Base-by-base conservation (phyloP, 2,329 filamentous ascomycete genomes). In the Sarocladiaceae sp. region DNA sequence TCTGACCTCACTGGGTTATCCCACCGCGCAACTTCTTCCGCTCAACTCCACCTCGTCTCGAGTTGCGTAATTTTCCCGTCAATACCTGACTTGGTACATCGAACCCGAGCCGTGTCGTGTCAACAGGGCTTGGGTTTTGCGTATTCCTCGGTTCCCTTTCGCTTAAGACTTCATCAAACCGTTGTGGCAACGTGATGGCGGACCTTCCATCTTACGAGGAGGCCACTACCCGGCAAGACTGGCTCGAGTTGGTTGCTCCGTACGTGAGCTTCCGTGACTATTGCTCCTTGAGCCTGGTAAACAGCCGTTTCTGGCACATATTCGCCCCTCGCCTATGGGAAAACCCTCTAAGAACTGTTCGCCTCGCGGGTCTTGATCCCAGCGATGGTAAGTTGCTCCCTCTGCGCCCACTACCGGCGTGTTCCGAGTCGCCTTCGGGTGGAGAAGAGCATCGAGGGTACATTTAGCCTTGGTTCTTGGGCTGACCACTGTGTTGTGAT, bases 301-400 rank as follows among this genome's bases (percentile, higher is more conserved):
- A 63, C 39, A 58, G 52, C 32, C 66, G 61, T 9, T 77, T 74
- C 51, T 68, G 72, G 60, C 45, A 51, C 33, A 57, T 67, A 16
- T 79, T 80, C 53, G 69, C 69, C 4, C 72, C 73, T 16, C 67
- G 63, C 4, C 58, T 80, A 15, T 80, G 76, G 76, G 62, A 62
- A 48, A 68, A 78, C 52, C 64, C 75, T 10, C 54, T 78, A 15
- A 53, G 58, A 15, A 55, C 63, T 2, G 61, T 63, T 19, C 61
- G 65, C 48, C 55, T 49, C 2, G 57, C 67, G 7, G 67, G 68
- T 5, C 53, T 73, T 19, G 63, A 69, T 46, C 65, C 67, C 11
- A 65, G 64, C 50, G 59, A 71, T 55, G 71, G 72, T 74, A 47
- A 64, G 67, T 56, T 29, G 26, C 26, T 29, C 9, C 26, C 9